Conservation (phyloP, 192 early-diverging fungal genomes). For the Entophlyctis helioformis region DNA sequence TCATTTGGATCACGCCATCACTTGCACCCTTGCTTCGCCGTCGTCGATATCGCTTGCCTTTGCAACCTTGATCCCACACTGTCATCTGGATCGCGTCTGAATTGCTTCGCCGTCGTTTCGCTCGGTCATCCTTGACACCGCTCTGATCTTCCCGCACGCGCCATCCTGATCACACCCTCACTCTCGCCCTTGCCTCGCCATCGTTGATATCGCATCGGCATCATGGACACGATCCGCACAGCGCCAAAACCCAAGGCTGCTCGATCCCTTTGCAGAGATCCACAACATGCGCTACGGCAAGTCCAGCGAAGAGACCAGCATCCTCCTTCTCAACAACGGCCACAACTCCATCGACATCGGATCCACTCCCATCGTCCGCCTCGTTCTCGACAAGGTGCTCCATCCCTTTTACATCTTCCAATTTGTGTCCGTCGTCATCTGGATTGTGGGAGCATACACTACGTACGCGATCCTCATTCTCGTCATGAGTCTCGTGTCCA, state of each 20-base stretch:
- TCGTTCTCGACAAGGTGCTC: conserved; percentile 23
- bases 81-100: too few relatives aligned
- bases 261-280: conserved; percentile 7
- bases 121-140: too few relatives aligned
- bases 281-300: conserved; percentile 14
- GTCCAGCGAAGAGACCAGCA: conserved; percentile 3
- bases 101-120: too few relatives aligned
- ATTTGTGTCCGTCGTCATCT: conserved; percentile 25
- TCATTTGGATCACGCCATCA: too few relatives aligned
- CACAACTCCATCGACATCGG: conserved; percentile 24
- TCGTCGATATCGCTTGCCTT: too few relatives aligned
- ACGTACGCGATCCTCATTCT: conserved; percentile 25
- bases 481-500: conserved; percentile 15
- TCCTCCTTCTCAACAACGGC: conserved; percentile 15
- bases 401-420: conserved; percentile 42
- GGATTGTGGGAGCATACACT: conserved; percentile 23
- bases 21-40: too few relatives aligned
- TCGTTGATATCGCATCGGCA: too few relatives aligned
- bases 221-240: background rate
- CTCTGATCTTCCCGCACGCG: too few relatives aligned
- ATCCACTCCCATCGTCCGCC: conserved; percentile 7
- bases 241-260: conserved; percentile 15
- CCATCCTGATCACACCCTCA: too few relatives aligned
- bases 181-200: too few relatives aligned
- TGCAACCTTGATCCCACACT: too few relatives aligned